Evolutionary conservation across 2,329 filamentous ascomycete species (phyloP).

Genomic region (Aspergillus sp.): DNA sequence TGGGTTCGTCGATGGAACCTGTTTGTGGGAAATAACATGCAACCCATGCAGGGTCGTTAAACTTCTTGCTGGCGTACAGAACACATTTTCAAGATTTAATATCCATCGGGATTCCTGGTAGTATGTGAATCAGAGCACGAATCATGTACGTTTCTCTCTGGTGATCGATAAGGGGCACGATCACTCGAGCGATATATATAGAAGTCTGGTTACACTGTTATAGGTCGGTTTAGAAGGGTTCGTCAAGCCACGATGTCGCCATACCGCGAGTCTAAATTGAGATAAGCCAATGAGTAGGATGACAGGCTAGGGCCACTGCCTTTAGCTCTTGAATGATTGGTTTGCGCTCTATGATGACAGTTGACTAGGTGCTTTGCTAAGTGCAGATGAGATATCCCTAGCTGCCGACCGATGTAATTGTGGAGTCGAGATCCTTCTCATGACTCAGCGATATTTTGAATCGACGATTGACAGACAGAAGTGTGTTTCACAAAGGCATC

Average conservation of each 20-base stretch:
- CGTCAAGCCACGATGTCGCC: background rate
- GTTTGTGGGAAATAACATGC: too few species aligned
- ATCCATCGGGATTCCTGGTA: too few species aligned
- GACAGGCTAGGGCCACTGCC: background rate
- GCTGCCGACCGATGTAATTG: background rate
- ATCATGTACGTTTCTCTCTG: too few species aligned
- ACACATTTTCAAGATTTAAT: too few species aligned
- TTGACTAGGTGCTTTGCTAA: background rate
- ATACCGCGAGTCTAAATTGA: background rate
- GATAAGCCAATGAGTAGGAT: background rate
- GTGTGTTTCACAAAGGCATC: background rate
- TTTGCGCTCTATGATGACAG: background rate
- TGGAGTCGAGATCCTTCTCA: background rate
- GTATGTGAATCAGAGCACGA: too few species aligned
- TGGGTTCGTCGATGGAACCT: too few species aligned
- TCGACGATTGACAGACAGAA: background rate
- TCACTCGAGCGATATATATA: too few species aligned
- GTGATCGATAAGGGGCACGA: too few species aligned
- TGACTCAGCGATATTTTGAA: background rate
- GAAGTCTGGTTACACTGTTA: too few species aligned
- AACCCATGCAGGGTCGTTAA: too few species aligned
- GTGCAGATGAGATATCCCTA: background rate
- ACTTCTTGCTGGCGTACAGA: too few species aligned
- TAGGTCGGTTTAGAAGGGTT: too few species aligned
- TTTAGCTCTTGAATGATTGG: background rate